Evolutionary conservation across 768 basidiomycete genomes (phyloP), one percentile per base, ranked within the genome.

Genomic region (Suillus hirtellus): DNA sequence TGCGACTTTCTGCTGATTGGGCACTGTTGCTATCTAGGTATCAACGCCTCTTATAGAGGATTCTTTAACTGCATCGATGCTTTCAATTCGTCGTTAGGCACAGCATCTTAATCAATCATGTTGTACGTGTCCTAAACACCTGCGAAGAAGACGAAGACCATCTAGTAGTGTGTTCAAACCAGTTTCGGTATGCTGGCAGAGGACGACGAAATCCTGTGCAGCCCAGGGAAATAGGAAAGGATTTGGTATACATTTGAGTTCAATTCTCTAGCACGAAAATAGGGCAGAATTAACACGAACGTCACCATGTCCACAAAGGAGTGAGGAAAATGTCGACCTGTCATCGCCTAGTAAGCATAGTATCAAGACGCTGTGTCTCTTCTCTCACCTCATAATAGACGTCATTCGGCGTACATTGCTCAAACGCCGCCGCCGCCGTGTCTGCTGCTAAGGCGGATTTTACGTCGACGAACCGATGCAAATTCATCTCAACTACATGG

Each of bases 401-500:
- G 87, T 50, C 87, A 95, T 65, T 77, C 83, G 0, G 80, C 83
- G 0, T 85, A 96, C 61, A 75, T 91, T 21, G 82, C 87, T 73
- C 82, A 4, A 87, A 89, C 63, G 82, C 88, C 0, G 75, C 77
- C 5, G 82, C 77, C 10, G 88, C 89, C 0, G 74, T 85, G 3
- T 77, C 87, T 14, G 87, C 86, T 0, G 82, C 90, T 31, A 88
- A 86, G 69, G 93, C 10, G 86, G 89, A 34, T 99, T 90, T 76
- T 84, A 86, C 27, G 75, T 82, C 2, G 87, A 87, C 50, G 95
- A 99, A 72, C 85, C 86, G 14, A 86, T 81, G 87, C 3, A 95
- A 96, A 73, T 80, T 98, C 66, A 89, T 98, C 59, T 88, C 89
- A 46, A 96, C 92, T 0, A 80, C 95, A 19, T 96, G 89, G 88